A percentile compares a stretch with the other conserved stretches of the same genome.
phyloP scores from a whole-genome alignment of 306 rosid genomes.

The Begonia fuchsioides region DNA sequence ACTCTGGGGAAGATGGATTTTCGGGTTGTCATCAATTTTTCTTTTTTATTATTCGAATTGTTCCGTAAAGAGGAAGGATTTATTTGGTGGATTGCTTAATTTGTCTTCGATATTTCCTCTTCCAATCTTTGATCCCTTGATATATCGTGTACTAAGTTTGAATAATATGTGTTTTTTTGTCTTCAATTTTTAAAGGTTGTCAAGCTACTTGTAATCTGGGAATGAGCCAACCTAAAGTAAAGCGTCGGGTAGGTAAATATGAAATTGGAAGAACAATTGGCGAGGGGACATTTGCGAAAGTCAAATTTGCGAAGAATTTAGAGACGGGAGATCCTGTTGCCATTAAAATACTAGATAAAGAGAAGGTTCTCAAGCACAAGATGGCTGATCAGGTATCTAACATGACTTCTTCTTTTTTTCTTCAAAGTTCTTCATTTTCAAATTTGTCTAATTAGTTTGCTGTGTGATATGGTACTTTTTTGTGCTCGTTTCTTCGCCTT shows the following conservation, averaged over 20 bases:
- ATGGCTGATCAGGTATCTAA: constrained; percentile 83
- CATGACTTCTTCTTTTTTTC: too few species aligned
- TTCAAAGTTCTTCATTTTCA: not conserved
- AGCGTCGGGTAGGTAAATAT: constrained; percentile 85
- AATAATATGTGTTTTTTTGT: too few species aligned
- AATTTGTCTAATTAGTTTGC: not conserved
- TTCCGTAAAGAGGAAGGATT: too few species aligned
- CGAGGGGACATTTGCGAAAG: constrained; percentile 96
- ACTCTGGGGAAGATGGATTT: too few species aligned
- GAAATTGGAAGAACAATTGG: constrained; percentile 96
- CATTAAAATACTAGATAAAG: constrained; percentile 88
- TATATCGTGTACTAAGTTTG: too few species aligned
- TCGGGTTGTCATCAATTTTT: too few species aligned
- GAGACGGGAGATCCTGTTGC: constrained; percentile 69
- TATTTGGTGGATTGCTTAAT: too few species aligned
- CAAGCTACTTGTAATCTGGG: constrained; percentile 15
- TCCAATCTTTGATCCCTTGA: too few species aligned
- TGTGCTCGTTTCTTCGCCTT: not conserved
- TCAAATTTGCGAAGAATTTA: constrained; percentile 74
- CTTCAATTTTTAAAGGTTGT: constrained; percentile 1
- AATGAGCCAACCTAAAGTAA: constrained; percentile 69
- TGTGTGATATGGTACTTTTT: too few species aligned
- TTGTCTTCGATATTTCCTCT: too few species aligned
- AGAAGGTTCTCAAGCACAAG: constrained; percentile 94
- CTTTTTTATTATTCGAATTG: too few species aligned